phyloP scores from a whole-genome alignment of 2,329 filamentous ascomycete genomes.

The Penicillium sp. region DNA sequence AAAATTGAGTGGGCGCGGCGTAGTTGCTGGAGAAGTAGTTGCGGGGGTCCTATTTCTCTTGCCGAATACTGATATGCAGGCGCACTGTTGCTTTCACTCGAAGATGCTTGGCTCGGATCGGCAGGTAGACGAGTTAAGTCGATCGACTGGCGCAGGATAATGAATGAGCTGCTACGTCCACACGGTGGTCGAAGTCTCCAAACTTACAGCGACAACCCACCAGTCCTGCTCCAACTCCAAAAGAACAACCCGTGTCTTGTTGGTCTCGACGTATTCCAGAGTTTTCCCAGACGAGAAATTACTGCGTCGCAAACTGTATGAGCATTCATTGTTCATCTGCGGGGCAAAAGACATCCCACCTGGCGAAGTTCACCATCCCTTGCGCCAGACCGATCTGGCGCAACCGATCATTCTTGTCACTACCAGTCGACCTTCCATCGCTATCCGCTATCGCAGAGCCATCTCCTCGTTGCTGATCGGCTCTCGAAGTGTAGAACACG shows the following conservation, averaged over 20 bases:
- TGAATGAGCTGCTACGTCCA: slow-evolving; percentile 10
- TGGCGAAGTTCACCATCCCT: slow-evolving; percentile 91
- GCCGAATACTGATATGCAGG: slow-evolving; percentile 77
- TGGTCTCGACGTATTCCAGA: slow-evolving; percentile 87
- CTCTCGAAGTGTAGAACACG: slow-evolving; percentile 81
- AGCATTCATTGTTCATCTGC: slow-evolving; percentile 8
- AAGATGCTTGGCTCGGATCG: slow-evolving; percentile 49
- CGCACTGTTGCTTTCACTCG: slow-evolving; percentile 41
- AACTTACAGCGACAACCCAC: slow-evolving; percentile 89
- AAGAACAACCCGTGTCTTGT: slow-evolving; percentile 81
- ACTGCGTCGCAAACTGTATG: slow-evolving; percentile 45
- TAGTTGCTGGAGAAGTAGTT: slow-evolving; percentile 78
- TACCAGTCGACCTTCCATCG: slow-evolving; percentile 47
- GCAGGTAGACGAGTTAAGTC: slow-evolving; percentile 76
- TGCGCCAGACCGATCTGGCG: slow-evolving; percentile 95
- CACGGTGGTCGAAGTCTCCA: neutral
- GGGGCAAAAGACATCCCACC: slow-evolving; percentile 48
- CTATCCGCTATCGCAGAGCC: slow-evolving; percentile 23
- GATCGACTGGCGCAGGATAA: slow-evolving; percentile 67
- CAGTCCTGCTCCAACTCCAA: slow-evolving; percentile 87
- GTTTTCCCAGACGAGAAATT: slow-evolving; percentile 79
- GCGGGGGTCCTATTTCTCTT: slow-evolving; percentile 83
- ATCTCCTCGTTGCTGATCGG: slow-evolving; percentile 30
- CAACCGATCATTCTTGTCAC: slow-evolving; percentile 82
- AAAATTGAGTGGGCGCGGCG: slow-evolving; percentile 82